phyloP scores from a whole-genome alignment of 495 filamentous ascomycete genomes.

The Trichodelitschia bisporula region DNA sequence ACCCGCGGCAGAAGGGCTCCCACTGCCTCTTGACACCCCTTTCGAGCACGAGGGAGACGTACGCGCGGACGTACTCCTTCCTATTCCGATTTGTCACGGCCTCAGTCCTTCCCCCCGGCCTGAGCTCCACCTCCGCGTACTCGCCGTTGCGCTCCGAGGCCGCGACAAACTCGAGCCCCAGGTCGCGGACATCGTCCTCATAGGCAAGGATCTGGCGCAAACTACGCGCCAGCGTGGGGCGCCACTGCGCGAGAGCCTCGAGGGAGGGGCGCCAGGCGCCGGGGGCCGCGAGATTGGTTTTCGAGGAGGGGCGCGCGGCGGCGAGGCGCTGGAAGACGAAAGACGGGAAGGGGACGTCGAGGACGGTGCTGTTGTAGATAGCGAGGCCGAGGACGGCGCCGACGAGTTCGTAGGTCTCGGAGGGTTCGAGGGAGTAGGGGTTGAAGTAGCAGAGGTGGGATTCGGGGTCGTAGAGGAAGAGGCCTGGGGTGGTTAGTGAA shows the following conservation, averaged over 20 bases:
- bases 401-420: slow-evolving; percentile 82
- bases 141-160: slow-evolving; percentile 60
- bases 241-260: slow-evolving; percentile 67
- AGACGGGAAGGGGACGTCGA: slow-evolving; percentile 78
- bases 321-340: slow-evolving; percentile 80
- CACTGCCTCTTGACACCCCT: slow-evolving; percentile 60
- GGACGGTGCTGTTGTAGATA: slow-evolving; percentile 91
- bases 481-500: slow-evolving; percentile 23
- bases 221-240: slow-evolving; percentile 52
- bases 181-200: slow-evolving; percentile 51
- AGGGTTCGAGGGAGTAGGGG: slow-evolving; percentile 70
- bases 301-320: slow-evolving; percentile 34
- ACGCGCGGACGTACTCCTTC: slow-evolving; percentile 71
- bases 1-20: slow-evolving; percentile 86
- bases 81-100: slow-evolving; percentile 70
- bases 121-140: slow-evolving; percentile 39
- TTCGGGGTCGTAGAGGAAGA: slow-evolving; percentile 90
- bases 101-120: slow-evolving; percentile 43
- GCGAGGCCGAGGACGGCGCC: slow-evolving; percentile 73
- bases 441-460: slow-evolving; percentile 92
- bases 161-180: slow-evolving; percentile 39
- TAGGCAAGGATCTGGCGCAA: slow-evolving; percentile 56
- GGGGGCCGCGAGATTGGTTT: slow-evolving; percentile 13
- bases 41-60: slow-evolving; percentile 62
- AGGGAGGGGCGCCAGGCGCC: slow-evolving; percentile 24